Conservation (phyloP, 768 basidiomycete species). For the Tulasnella sp. region DNA sequence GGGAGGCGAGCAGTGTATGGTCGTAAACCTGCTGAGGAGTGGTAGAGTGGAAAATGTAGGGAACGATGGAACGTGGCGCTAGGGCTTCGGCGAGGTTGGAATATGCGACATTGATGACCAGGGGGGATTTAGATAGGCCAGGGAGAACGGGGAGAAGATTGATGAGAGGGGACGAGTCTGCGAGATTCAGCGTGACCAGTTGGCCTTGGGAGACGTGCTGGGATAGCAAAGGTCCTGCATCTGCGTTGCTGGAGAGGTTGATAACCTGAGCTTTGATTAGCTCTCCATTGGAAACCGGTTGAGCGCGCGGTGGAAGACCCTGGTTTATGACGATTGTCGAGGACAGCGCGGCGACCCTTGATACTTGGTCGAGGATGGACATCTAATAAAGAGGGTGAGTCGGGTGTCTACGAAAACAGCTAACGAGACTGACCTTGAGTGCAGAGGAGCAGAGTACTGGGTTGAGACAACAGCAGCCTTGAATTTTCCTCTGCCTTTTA, state of each 20-base stretch:
- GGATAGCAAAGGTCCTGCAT: constrained; percentile 2
- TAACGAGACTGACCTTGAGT: neutral
- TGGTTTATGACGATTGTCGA: constrained; percentile 18
- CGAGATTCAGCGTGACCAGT: constrained; percentile 50
- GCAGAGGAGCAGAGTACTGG: neutral
- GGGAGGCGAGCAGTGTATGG: constrained; percentile 80
- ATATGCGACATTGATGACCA: constrained; percentile 69
- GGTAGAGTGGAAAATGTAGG: constrained; percentile 76
- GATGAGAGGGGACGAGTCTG: constrained; percentile 49
- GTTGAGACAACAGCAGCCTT: neutral
- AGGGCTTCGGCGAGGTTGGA: constrained; percentile 69
- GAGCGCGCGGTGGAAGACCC: neutral
- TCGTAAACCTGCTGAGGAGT: constrained; percentile 80
- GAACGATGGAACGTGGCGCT: constrained; percentile 70
- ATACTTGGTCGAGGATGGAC: constrained; percentile 8
- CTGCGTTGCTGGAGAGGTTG: constrained; percentile 7
- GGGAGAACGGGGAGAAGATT: constrained; percentile 65
- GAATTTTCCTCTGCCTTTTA: neutral
- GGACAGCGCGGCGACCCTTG: constrained; percentile 2
- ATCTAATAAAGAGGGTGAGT: neutral
- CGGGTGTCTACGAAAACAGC: neutral
- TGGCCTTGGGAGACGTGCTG: constrained; percentile 1
- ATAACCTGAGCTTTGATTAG: constrained; percentile 12
- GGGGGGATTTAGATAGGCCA: constrained; percentile 57
- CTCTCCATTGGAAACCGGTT: neutral